Evolutionary conservation across 1,284 basidiomycete species (phyloP).

Genomic region (Trichosporon ovoides): DNA sequence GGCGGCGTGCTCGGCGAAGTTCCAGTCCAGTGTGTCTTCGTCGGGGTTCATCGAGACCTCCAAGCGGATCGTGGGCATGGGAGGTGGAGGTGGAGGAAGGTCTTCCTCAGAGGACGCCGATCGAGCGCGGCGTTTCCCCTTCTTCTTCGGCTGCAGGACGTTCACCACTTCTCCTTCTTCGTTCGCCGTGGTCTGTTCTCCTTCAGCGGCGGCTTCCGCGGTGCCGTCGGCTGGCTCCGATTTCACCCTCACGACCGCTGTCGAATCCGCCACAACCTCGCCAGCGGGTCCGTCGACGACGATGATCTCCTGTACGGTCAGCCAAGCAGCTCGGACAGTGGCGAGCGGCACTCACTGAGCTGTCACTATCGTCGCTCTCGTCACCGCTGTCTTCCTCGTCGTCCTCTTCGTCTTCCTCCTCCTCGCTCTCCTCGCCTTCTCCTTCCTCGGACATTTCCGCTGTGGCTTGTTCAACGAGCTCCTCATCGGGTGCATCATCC

Average conservation of each 20-base stretch:
- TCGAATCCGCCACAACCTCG: constrained; percentile 2
- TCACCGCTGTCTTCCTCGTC: constrained; percentile 41
- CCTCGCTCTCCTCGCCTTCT: constrained; percentile 59
- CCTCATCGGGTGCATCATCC: constrained; percentile 15
- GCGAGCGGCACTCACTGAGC: constrained; percentile 16
- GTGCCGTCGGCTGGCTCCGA: constrained; percentile 11
- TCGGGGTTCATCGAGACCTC: constrained; percentile 18
- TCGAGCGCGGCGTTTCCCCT: constrained; percentile 25
- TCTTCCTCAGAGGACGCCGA: constrained; percentile 37
- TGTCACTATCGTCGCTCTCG: constrained; percentile 22
- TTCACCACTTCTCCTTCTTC: constrained; percentile 16
- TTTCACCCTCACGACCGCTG: constrained; percentile 12
- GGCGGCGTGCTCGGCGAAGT: constrained; percentile 36
- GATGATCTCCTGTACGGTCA: constrained; percentile 18
- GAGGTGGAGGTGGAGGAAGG: constrained; percentile 40
- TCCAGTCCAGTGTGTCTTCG: constrained; percentile 33
- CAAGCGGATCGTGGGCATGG: constrained; percentile 42
- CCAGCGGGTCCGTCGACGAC: constrained; percentile 17
- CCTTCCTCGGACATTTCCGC: constrained; percentile 52
- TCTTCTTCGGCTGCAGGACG: constrained; percentile 36
- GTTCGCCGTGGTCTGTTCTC: background rate
- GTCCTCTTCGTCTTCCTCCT: constrained; percentile 45
- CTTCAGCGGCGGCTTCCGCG: constrained; percentile 1
- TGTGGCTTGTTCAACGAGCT: constrained; percentile 17
- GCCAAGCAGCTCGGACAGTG: background rate